Conservation (phyloP, 192 early-diverging fungal genomes). For the Backusella mclennaniae region DNA sequence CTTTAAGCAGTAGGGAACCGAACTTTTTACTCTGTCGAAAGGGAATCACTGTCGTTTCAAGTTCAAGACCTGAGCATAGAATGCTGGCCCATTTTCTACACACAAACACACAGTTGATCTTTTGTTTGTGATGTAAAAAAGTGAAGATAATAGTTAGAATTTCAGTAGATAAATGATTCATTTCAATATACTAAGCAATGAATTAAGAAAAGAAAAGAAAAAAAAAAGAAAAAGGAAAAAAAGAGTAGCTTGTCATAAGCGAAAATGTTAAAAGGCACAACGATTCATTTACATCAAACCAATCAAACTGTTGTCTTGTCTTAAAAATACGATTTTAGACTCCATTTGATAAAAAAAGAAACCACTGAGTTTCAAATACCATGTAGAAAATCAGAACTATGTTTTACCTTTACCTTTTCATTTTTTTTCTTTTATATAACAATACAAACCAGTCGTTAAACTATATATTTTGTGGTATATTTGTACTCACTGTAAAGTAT, state of each 20-base stretch:
- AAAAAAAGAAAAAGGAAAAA: not conserved
- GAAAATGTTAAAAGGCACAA: not conserved
- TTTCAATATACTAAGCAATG: too few relatives aligned
- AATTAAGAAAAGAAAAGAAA: not conserved
- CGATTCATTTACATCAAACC: not conserved
- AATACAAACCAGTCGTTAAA: too few relatives aligned
- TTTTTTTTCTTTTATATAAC: too few relatives aligned
- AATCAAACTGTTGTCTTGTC: too few relatives aligned
- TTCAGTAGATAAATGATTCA: not conserved
- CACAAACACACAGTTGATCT: not conserved
- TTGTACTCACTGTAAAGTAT: too few relatives aligned
- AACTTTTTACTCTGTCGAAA: not conserved
- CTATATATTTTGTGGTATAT: too few relatives aligned
- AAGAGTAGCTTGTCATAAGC: not conserved
- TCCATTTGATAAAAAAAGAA: too few relatives aligned
- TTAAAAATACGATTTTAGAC: too few relatives aligned
- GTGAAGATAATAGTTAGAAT: not conserved
- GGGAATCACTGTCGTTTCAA: not conserved
- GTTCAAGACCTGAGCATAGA: not conserved
- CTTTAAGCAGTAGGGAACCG: not conserved
- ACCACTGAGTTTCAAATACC: too few relatives aligned
- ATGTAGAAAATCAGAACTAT: too few relatives aligned
- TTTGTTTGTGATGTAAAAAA: not conserved
- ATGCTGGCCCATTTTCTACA: not conserved
- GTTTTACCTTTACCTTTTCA: too few relatives aligned